Percentiles rank a stretch among this genome's conserved stretches.
These are phyloP conservation scores for Ceratobasidium sp. DNA, from an alignment of 1,284 basidiomycete genomes.

Conservation along the genomic window DNA sequence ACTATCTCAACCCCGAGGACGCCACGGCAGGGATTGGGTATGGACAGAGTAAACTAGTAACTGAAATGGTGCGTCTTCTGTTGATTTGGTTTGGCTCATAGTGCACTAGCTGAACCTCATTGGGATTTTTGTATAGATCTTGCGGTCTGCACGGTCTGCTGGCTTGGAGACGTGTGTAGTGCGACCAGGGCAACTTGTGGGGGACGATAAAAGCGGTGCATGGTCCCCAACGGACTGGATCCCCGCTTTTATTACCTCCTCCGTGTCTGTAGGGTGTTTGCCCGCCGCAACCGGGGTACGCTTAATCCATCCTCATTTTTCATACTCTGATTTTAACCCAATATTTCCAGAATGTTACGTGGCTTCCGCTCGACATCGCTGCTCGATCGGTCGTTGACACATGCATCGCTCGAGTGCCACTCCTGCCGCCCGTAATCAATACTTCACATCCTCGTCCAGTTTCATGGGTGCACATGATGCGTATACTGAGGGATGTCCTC, in stretches of 20 bases:
- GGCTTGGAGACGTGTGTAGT: conserved; percentile 8
- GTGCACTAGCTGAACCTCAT: not conserved
- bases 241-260: conserved; percentile 10
- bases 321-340: not conserved
- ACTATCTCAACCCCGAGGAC: not conserved
- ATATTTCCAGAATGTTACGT: not conserved
- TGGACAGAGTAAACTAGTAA: conserved; percentile 10
- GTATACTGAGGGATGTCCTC: not conserved
- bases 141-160: conserved; percentile 2
- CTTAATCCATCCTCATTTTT: not conserved
- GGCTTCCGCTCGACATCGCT: conserved; percentile 18
- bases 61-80: conserved; percentile 6
- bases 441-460: not conserved
- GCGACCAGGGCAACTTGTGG: conserved; percentile 35
- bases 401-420: not conserved
- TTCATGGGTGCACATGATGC: not conserved
- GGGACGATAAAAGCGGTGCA: conserved; percentile 24
- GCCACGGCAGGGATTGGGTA: not conserved
- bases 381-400: not conserved
- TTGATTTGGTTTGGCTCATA: no score
- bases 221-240: conserved; percentile 43
- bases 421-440: not conserved
- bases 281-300: not conserved
- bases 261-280: conserved; percentile 11
- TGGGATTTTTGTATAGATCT: not conserved